These are phyloP conservation scores for Pseudogymnoascus sp. DNA, from an alignment of 2,329 filamentous ascomycete genomes.

Conservation along the genomic window DNA sequence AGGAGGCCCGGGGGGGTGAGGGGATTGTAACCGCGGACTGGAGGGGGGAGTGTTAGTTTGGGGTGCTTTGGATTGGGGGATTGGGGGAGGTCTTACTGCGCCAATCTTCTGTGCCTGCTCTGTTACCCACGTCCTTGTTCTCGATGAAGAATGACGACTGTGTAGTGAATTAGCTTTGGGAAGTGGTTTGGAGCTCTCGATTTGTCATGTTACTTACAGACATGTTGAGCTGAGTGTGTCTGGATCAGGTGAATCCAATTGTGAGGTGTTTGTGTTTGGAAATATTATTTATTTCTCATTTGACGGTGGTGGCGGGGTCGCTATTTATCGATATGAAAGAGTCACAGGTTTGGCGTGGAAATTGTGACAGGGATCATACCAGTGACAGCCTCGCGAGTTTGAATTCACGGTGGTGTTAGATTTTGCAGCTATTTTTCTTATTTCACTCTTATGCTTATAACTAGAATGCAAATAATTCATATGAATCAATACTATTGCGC, in stretches of 20 bases:
- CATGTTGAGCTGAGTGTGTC: slow-evolving; percentile 15
- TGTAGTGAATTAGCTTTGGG: slow-evolving; percentile 19
- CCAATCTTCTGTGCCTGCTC: slow-evolving; percentile 70
- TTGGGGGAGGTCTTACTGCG: slow-evolving; percentile 53
- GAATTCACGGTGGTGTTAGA: not conserved
- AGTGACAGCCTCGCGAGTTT: not conserved
- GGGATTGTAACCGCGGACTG: slow-evolving; percentile 85
- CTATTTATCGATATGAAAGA: slow-evolving; percentile 11
- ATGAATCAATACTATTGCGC: not conserved
- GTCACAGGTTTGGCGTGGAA: not conserved
- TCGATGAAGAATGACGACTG: slow-evolving; percentile 60
- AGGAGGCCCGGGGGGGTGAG: slow-evolving; percentile 90
- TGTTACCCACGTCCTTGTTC: slow-evolving; percentile 74
- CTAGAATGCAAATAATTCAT: not conserved
- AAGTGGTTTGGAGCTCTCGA: not conserved
- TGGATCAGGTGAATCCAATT: not conserved
- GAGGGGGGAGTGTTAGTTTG: slow-evolving; percentile 19
- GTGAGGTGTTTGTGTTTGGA: not conserved
- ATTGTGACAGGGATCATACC: not conserved
- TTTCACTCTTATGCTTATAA: not conserved
- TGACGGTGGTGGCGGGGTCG: not conserved
- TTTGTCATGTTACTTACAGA: slow-evolving; percentile 17
- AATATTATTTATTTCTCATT: slow-evolving; percentile 12
- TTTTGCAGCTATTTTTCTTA: not conserved
- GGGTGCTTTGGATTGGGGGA: slow-evolving; percentile 18